Percentiles rank a stretch among this genome's conserved stretches.
phyloP scores from a whole-genome alignment of 192 early-diverging fungal species.

The Backusella morwellensis region DNA sequence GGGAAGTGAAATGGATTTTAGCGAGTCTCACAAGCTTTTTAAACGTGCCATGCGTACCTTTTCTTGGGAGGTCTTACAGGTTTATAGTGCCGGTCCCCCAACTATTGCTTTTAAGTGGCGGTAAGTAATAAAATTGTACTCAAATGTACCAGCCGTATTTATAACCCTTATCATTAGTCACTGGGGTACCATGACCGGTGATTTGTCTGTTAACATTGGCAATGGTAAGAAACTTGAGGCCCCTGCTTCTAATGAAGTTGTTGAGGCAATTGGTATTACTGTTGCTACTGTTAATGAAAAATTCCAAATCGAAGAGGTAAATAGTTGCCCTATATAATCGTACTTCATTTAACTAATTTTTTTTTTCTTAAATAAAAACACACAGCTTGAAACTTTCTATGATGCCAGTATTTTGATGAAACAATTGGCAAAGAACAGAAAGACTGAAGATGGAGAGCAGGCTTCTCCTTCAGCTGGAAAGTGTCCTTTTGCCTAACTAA shows the following conservation, averaged over 20 bases:
- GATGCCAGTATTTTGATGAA: conserved; percentile 32
- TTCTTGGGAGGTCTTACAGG: conserved; percentile 44
- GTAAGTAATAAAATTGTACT: not conserved
- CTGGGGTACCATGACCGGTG: conserved; percentile 41
- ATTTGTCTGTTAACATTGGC: conserved; percentile 31
- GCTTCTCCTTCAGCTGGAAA: conserved; percentile 15
- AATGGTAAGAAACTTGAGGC: conserved; percentile 41
- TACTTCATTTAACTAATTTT: not conserved
- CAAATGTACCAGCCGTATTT: not conserved
- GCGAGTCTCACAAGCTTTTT: conserved; percentile 45
- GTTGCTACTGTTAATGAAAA: conserved; percentile 43
- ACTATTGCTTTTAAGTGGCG: conserved; percentile 48
- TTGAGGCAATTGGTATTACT: conserved; percentile 38
- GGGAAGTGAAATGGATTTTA: conserved; percentile 39
- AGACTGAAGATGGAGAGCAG: conserved; percentile 20
- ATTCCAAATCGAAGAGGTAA: conserved; percentile 41
- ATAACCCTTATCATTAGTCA: conserved; percentile 15
- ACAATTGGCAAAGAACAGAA: conserved; percentile 37
- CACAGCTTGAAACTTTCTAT: conserved; percentile 36
- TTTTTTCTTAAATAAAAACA: not conserved
- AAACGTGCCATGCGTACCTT: conserved; percentile 38
- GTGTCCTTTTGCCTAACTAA: conserved; percentile 28
- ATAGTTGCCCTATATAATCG: not conserved
- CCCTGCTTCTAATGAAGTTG: conserved; percentile 35
- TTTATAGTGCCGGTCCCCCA: conserved; percentile 42